Base-by-base conservation (phyloP, 2,329 filamentous ascomycete genomes). In the Pseudogymnoascus sp. region DNA sequence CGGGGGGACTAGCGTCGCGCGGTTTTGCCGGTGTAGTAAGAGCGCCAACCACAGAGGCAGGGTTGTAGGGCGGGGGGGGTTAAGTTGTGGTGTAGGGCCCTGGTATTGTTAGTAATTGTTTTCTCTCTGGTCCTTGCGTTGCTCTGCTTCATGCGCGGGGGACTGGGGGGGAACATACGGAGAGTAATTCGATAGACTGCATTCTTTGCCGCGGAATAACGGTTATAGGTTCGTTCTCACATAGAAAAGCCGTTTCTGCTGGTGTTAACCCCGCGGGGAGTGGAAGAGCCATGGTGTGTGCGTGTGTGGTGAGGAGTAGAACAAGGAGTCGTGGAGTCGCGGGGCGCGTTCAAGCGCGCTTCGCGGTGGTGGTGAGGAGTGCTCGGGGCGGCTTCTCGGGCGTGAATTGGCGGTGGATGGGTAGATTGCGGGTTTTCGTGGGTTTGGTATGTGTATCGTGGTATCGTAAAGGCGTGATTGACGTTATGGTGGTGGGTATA, bases 141-240 rank as follows among this genome's bases (percentile, higher is more conserved):
- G 21, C n/a, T 23, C 16, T 18, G 28, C 28, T 31, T 12, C 59
- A 46, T 37, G 40, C 31, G 10, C 25, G 88, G 93, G 93, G 96
- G 66, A 97, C 84, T 0, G 92, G 93, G 1, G 96, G 72, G 66
- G 67, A 68, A 85, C 89, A 80, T 81, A 97, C 95, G 68, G 89
- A 87, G 63, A 99, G 84, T 66, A 99, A 83, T 70, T 90, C 83
- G 67, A 99, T 89, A 69, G 85, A 86, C 68, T 97, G 92, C 62
- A 99, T 86, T 67, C 90, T 85, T 75, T 97, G 93, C 62, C 95
- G 90, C 37, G 95, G 95, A 60, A 97, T 86, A 21, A 99, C 84
- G 0, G 93, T 97, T 63, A 99, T 89, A 71, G 91, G 85, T 78
- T 97, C 93, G 92, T 97, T 97, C 79, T 99, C 95, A 76, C 93